Evolutionary conservation across 2,329 filamentous ascomycete genomes (phyloP), one percentile per base, ranked within the genome.

Genomic region (Colletotrichum camelliae): DNA sequence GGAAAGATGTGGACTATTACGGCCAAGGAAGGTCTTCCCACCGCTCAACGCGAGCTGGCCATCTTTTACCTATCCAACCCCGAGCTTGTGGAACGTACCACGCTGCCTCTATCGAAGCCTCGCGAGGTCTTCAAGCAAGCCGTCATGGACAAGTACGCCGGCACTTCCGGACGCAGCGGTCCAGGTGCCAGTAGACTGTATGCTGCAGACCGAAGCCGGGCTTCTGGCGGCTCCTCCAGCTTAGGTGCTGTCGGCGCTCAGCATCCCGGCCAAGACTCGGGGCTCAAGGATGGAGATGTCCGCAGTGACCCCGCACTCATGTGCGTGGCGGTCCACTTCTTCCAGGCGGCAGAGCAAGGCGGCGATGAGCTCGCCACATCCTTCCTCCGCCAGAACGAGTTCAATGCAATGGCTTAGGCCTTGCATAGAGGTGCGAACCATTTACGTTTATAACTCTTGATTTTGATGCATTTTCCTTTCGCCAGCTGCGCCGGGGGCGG

Each of bases 241-340:
- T 76, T 52, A 15, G 75, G 37, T 18, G 77, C 66, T 74, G 79
- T 21, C 67, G 82, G 82, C 21, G 79, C 80, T 52, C 79, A 81
- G 24, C 83, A 82, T 33, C 48, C 74, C 37, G 80, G 78, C 21
- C 81, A 81, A 5, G 80, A 78, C 35, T 71, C 79, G 2, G 80
- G 80, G 48, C 83, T 83, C 62, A 85, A 84, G 68, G 86, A 88
- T 64, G 86, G 86, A 21, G 84, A 91, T 75, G 88, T 91, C 43
- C 84, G 95, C 79, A 96, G 93, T 75, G 95, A 98, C 83, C 95
- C 95, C 3, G 94, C 94, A 70, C 92, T 96, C 57, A 97, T 98
- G 94, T 98, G 96, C 81, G 92, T 98, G 73, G 96, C 96, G 12
- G 93, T 97, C 85, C 96, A 98, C 87, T 98, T 96, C 96, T 98